phyloP scores from a whole-genome alignment of 257 asterid species.

The Ehretia macrophylla region DNA sequence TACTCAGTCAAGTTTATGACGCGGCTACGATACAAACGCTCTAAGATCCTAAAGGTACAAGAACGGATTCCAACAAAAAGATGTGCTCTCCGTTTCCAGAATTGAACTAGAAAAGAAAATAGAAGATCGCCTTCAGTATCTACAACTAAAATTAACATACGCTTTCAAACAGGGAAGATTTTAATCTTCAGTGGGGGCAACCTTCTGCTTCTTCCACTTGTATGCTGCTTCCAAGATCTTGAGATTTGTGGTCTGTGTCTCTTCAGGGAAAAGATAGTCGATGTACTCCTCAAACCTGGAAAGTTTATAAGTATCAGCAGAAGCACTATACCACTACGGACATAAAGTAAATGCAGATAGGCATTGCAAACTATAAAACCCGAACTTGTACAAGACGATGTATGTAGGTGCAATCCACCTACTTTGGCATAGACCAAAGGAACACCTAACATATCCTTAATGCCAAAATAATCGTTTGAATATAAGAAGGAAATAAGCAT shows the following conservation, averaged over 20 bases:
- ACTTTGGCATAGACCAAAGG: background rate
- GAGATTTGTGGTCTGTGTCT: constrained; percentile 59
- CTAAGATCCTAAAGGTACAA: too few relatives aligned
- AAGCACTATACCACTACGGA: background rate
- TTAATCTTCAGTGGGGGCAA: constrained; percentile 46
- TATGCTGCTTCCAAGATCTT: constrained; percentile 89
- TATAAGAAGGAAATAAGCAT: constrained; percentile 20
- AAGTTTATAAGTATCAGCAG: constrained; percentile 16
- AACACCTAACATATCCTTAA: background rate
- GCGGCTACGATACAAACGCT: too few relatives aligned
- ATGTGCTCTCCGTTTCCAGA: too few relatives aligned
- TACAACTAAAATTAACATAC: too few relatives aligned
- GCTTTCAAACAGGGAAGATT: too few relatives aligned
- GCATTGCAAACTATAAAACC: background rate
- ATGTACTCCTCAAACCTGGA: constrained; percentile 86
- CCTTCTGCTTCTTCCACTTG: constrained; percentile 86
- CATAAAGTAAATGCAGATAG: background rate
- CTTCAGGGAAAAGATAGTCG: constrained; percentile 93
- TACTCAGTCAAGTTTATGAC: too few relatives aligned
- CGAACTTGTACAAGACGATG: background rate
- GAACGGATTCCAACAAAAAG: too few relatives aligned
- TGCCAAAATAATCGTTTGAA: background rate
- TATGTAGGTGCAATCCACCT: too few relatives aligned
- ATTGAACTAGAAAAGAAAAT: too few relatives aligned
- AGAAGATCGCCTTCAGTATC: background rate